phyloP scores from a whole-genome alignment of 2,329 filamentous ascomycete genomes.

The Xylaria hypoxylon region DNA sequence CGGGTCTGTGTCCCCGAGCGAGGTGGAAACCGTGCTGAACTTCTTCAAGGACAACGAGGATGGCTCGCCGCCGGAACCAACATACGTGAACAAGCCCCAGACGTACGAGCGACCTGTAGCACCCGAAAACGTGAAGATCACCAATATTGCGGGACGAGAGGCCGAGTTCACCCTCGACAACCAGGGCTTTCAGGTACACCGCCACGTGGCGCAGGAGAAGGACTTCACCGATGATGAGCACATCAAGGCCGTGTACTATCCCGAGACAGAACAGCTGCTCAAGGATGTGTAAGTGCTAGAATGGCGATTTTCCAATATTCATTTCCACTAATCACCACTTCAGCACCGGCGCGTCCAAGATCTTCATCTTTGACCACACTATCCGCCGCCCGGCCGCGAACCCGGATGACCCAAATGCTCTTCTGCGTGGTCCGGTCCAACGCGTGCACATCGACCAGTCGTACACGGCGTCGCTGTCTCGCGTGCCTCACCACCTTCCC shows the following conservation, averaged over 20 bases:
- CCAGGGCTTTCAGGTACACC: constrained; percentile 54
- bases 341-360: constrained; percentile 65
- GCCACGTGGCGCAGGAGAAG: constrained; percentile 51
- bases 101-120: constrained; percentile 50
- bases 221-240: constrained; percentile 65
- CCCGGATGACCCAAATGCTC: not conserved
- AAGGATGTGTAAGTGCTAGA: constrained; percentile 64
- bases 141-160: constrained; percentile 54
- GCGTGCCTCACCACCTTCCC: constrained; percentile 59
- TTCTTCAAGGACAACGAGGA: constrained; percentile 57
- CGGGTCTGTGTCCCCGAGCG: constrained; percentile 35
- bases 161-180: constrained; percentile 53
- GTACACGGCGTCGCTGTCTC: constrained; percentile 56
- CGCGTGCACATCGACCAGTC: constrained; percentile 70
- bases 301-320: not conserved
- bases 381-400: constrained; percentile 58
- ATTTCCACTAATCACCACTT: not conserved
- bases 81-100: constrained; percentile 52
- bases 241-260: constrained; percentile 76
- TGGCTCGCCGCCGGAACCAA: constrained; percentile 54
- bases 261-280: constrained; percentile 75
- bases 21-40: constrained; percentile 54
- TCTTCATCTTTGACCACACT: constrained; percentile 73
- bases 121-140: constrained; percentile 50
- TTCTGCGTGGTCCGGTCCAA: constrained; percentile 58